These are phyloP conservation scores for Alternaria gansuensis DNA, from an alignment of 2,329 filamentous ascomycete species.

Conservation along the genomic window DNA sequence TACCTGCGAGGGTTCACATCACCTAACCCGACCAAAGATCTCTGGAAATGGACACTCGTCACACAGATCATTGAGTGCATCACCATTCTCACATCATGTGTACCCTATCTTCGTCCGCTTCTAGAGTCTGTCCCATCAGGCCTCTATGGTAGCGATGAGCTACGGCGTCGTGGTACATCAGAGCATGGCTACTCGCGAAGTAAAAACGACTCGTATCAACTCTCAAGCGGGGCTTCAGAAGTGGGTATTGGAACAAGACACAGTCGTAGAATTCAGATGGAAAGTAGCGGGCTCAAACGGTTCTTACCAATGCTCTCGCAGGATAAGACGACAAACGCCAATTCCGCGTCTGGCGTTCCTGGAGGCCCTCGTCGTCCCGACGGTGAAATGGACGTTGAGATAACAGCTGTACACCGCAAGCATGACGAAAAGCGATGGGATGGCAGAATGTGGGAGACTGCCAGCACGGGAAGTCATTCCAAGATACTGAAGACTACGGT, in stretches of 20 bases:
- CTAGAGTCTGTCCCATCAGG: slow-evolving; percentile 47
- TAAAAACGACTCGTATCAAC: slow-evolving; percentile 43
- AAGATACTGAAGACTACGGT: slow-evolving; percentile 51
- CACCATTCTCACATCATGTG: slow-evolving; percentile 49
- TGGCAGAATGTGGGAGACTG: slow-evolving; percentile 45
- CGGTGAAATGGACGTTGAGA: slow-evolving; percentile 46
- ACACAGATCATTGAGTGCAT: slow-evolving; percentile 49
- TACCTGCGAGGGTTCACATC: slow-evolving; percentile 43
- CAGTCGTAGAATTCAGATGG: slow-evolving; percentile 30
- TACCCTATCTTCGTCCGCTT: slow-evolving; percentile 50
- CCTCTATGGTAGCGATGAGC: slow-evolving; percentile 45
- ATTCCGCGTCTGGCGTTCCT: slow-evolving; percentile 48
- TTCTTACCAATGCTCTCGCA: slow-evolving; percentile 45
- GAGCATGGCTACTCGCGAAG: slow-evolving; percentile 41
- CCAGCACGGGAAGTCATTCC: slow-evolving; percentile 45
- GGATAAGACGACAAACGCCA: slow-evolving; percentile 40
- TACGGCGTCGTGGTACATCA: slow-evolving; percentile 44
- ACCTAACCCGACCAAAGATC: slow-evolving; percentile 37
- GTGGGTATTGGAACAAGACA: slow-evolving; percentile 14
- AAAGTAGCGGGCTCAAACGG: slow-evolving; percentile 34
- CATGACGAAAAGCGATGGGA: slow-evolving; percentile 16
- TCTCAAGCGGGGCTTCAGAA: slow-evolving; percentile 33
- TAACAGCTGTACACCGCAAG: slow-evolving; percentile 33
- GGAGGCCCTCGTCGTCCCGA: slow-evolving; percentile 44
- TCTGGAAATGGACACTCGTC: slow-evolving; percentile 50